Percentiles rank a stretch among this genome's conserved stretches.
These are phyloP conservation scores for Heracleum sosnowskyi DNA, from an alignment of 129 eudicot genomes.

Conservation along the genomic window DNA sequence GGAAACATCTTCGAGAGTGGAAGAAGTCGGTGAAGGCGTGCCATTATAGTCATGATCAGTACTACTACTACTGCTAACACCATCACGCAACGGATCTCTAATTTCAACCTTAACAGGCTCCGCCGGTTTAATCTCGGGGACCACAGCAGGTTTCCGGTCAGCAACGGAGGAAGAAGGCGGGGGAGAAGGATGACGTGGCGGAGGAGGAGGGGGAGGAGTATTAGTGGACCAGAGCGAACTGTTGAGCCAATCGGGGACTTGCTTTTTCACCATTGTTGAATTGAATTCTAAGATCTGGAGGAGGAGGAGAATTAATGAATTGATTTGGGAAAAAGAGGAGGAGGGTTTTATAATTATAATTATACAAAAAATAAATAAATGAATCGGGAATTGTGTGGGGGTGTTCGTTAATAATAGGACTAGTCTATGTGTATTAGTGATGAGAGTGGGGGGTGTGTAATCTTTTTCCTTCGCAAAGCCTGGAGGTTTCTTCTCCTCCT, in stretches of 20 bases:
- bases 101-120: constrained; percentile 32
- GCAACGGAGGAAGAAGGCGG: constrained; percentile 20
- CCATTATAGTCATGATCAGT: constrained; percentile 22
- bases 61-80: not conserved
- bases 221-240: constrained; percentile 84
- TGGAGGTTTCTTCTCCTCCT: constrained; percentile 13
- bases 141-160: constrained; percentile 21
- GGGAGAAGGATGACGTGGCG: constrained; percentile 17
- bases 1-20: constrained; percentile 48
- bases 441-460: not conserved
- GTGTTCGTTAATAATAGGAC: too few species aligned
- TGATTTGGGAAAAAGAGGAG: not conserved
- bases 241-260: constrained; percentile 97
- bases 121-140: constrained; percentile 21
- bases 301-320: not conserved
- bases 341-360: not conserved
- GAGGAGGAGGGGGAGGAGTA: constrained; percentile 25
- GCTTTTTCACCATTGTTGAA: constrained; percentile 49
- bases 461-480: not conserved
- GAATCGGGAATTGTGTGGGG: too few species aligned
- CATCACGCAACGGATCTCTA: constrained; percentile 50
- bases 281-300: not conserved
- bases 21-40: constrained; percentile 20
- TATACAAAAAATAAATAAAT: too few species aligned
- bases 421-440: too few species aligned